Percentiles rank a stretch among this genome's conserved stretches.
Conservation (phyloP, 2,329 filamentous ascomycete genomes). For the Monilinia fructigena region DNA sequence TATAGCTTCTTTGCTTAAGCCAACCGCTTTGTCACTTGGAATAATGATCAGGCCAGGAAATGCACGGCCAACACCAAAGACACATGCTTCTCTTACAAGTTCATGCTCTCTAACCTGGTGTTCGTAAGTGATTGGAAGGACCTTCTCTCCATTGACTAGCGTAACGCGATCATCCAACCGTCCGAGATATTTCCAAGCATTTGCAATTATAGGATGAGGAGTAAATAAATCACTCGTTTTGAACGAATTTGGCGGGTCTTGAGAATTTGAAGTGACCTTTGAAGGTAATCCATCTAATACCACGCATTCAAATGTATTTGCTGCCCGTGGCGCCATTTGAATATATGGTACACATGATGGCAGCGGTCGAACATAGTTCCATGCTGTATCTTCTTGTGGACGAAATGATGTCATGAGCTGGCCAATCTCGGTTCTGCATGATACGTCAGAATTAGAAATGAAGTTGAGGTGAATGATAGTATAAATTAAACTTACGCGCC, state of each 20-base stretch:
- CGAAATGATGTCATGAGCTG: constrained; percentile 61
- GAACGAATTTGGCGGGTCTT: constrained; percentile 47
- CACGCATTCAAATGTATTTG: constrained; percentile 26
- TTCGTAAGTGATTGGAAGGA: constrained; percentile 50
- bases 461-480: background rate
- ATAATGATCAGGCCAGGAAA: constrained; percentile 57
- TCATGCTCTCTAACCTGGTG: constrained; percentile 52
- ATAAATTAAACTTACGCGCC: constrained; percentile 46
- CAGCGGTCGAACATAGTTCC: constrained; percentile 56
- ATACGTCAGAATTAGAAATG: constrained; percentile 3
- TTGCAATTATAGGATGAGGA: constrained; percentile 44
- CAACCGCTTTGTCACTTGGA: constrained; percentile 45
- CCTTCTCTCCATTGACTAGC: constrained; percentile 51
- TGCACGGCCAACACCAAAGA: constrained; percentile 55
- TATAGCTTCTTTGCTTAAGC: constrained; percentile 46
- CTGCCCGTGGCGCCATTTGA: constrained; percentile 23
- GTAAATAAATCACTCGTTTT: constrained; percentile 48
- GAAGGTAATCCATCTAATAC: constrained; percentile 44
- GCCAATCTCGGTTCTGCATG: constrained; percentile 54
- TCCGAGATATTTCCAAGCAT: constrained; percentile 48
- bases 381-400: constrained; percentile 51
- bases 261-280: constrained; percentile 42
- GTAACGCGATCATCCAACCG: constrained; percentile 48
- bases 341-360: constrained; percentile 25
- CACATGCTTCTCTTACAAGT: constrained; percentile 55